These are phyloP conservation scores for Mesembryanthemum crystallinum DNA, from an alignment of 148 eudicot genomes.

Conservation along the genomic window DNA sequence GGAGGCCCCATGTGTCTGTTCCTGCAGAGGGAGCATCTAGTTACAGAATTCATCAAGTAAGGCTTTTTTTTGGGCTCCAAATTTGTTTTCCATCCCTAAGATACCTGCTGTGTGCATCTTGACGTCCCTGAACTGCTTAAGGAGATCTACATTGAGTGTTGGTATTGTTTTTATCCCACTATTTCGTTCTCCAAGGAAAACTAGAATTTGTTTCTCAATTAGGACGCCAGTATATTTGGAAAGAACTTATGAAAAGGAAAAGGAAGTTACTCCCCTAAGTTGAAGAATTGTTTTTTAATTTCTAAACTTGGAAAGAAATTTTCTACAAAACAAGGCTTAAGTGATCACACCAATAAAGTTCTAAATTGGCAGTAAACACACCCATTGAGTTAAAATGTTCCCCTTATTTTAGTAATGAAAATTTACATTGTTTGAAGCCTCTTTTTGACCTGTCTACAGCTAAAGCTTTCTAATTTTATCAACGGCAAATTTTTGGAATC, in stretches of 20 bases:
- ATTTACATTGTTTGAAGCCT: background rate
- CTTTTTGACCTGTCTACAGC: slow-evolving; percentile 8
- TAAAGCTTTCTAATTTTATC: slow-evolving; percentile 39
- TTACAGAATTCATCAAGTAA: slow-evolving; percentile 18
- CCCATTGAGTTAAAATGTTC: background rate
- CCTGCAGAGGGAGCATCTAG: slow-evolving; percentile 12
- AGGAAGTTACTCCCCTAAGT: too few species aligned
- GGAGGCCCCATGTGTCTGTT: slow-evolving; percentile 21
- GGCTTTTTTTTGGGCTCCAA: background rate
- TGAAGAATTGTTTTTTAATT: too few species aligned
- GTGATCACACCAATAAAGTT: too few species aligned
- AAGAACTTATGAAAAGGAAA: too few species aligned
- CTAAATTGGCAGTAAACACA: background rate
- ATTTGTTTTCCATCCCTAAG: background rate
- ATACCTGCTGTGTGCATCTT: background rate
- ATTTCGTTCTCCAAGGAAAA: too few species aligned
- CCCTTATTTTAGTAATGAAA: background rate
- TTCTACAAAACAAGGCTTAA: too few species aligned
- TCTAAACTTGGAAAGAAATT: too few species aligned
- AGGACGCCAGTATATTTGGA: too few species aligned
- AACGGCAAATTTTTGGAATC: slow-evolving; percentile 65
- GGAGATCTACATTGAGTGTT: too few species aligned
- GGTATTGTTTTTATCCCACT: too few species aligned
- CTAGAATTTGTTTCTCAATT: too few species aligned
- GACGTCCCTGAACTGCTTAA: background rate